Evolutionary conservation across 1,284 basidiomycete species (phyloP), one percentile per base, ranked within the genome.

Genomic region (Cryptococcus wingfieldii): DNA sequence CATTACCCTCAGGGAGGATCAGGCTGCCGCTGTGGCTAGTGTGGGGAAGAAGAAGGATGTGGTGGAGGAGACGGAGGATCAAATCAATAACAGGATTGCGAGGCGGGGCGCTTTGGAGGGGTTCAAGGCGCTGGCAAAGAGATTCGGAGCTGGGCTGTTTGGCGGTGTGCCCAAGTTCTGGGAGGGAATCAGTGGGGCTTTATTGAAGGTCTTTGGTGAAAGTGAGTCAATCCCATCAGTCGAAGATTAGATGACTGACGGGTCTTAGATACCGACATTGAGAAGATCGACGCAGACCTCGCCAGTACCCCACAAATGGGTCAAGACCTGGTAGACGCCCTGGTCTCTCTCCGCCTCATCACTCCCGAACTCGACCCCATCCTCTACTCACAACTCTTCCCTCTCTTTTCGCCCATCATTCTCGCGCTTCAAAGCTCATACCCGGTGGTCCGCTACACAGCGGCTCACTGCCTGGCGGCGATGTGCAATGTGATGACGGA

Each of bases 291-390:
- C 23, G 38, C 34, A 14, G 54, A 51, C 23, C 54, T 69, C 10
- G 28, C 50, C 5, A 58, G 38, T 9, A 51, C 53, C n/a, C 38
- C 47, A 10, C 43, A 56, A 37, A 46, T 27, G n/a, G 95, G 93
- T 0, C 96, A 98, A 76, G 88, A 92, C 67, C 83, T 98, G 28
- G 86, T 99, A 58, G 96, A 99, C 77, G 88, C 88, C 2, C 81
- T 98, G 51, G 94, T 94, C 51, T 88, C 96, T 38, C 80, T 98
- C 12, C 88, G 90, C 62, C 87, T 89, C 18, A 82, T 92, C 45
- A 83, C 87, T 5, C 87, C 89, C 0, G 83, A 87, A 19, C 81
- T 98, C 47, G 84, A 92, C 62, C 75, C 83, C 43, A 79, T 82
- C 2, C 81, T 97, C 1, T 85, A 88, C 79, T 78, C 81, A 2